Percentiles rank a stretch among this genome's conserved stretches.
Evolutionary conservation across 176 grass and related monocot species (phyloP).

Genomic region (Cocos nucifera): DNA sequence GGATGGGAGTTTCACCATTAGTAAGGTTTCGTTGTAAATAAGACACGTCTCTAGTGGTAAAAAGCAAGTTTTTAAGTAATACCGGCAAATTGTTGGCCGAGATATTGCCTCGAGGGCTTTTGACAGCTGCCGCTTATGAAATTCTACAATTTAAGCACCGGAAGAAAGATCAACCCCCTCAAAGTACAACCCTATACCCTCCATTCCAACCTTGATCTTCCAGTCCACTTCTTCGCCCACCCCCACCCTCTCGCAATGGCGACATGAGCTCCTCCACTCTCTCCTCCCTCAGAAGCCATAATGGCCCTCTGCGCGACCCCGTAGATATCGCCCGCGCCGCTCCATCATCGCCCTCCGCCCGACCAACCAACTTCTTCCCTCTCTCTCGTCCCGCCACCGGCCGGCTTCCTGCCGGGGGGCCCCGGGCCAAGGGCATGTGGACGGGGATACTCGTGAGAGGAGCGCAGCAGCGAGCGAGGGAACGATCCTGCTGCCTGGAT

Average conservation of each 20-base stretch:
- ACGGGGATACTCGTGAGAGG: slow-evolving; percentile 1
- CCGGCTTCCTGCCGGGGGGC: background rate
- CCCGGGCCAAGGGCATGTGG: background rate
- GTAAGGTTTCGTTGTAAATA: too few species aligned
- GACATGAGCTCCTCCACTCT: slow-evolving; percentile 31
- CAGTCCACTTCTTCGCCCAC: background rate
- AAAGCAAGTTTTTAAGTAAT: too few species aligned
- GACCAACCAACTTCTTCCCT: background rate
- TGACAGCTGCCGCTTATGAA: too few species aligned
- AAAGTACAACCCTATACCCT: background rate
- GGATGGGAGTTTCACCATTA: too few species aligned
- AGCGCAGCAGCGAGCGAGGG: slow-evolving; percentile 38
- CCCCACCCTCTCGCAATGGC: slow-evolving; percentile 32
- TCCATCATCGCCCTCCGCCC: background rate
- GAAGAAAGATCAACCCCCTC: too few species aligned
- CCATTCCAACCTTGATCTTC: slow-evolving; percentile 27
- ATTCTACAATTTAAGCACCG: too few species aligned
- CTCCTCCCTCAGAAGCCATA: slow-evolving; percentile 23
- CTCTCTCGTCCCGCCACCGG: slow-evolving; percentile 1
- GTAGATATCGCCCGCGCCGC: background rate
- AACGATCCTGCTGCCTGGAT: slow-evolving; percentile 93
- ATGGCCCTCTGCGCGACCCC: slow-evolving; percentile 3
- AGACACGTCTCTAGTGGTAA: too few species aligned
- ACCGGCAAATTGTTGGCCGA: too few species aligned
- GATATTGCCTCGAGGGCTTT: too few species aligned